Evolutionary conservation across 192 early-diverging fungal genomes (phyloP).

Genomic region (Coemansia sp.): DNA sequence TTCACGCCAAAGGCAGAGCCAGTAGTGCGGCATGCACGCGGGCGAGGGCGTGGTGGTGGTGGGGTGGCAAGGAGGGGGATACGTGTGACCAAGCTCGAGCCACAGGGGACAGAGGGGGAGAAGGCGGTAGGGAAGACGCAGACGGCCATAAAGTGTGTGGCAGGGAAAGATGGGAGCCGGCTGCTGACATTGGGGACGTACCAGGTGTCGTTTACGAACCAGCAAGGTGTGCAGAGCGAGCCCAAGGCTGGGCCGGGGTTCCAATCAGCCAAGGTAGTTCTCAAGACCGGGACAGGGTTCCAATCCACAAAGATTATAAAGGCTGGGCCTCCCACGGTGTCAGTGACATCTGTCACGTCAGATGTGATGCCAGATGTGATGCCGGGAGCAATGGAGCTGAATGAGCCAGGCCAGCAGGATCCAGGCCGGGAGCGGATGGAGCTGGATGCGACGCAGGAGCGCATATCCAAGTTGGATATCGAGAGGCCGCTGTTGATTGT

Average conservation of each 20-base stretch:
- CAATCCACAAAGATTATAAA: not conserved
- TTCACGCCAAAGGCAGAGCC: no score
- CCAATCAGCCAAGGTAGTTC: not conserved
- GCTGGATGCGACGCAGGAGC: slow-evolving; percentile 27
- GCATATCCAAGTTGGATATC: slow-evolving; percentile 34
- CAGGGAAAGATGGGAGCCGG: not conserved
- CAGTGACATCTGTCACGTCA: not conserved
- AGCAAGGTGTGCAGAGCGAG: not conserved
- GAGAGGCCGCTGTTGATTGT: slow-evolving; percentile 37
- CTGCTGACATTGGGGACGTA: slow-evolving; percentile 27
- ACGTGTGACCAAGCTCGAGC: no score
- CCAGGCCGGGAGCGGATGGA: not conserved
- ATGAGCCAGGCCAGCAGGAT: not conserved
- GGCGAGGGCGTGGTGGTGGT: no score
- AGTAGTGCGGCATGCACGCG: no score
- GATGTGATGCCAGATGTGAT: not conserved
- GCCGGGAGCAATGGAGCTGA: not conserved
- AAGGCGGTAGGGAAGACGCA: no score
- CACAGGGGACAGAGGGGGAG: no score
- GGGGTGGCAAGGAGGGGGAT: no score
- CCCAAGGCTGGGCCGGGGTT: not conserved
- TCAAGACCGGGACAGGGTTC: not conserved
- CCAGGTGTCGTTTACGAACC: slow-evolving; percentile 31
- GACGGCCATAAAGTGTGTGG: not conserved
- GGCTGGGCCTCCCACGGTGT: not conserved